Percentiles rank a stretch among this genome's conserved stretches.
Evolutionary conservation across 495 filamentous ascomycete genomes (phyloP).

Genomic region (Xylona heveae): DNA sequence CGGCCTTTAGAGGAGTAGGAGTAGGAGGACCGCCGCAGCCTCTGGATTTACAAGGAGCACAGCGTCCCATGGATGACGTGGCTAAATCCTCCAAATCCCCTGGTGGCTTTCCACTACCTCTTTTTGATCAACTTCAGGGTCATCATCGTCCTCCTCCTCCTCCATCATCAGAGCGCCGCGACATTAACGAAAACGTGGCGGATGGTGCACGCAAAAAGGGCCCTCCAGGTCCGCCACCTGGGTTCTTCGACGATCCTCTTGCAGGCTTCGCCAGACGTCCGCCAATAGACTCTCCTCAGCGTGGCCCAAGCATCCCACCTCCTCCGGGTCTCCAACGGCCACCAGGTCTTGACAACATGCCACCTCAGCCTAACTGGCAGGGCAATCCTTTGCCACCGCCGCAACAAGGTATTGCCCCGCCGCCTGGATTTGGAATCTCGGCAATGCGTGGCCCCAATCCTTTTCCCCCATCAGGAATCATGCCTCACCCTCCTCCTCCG

Average conservation of each 20-base stretch:
- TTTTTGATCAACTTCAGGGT: no score
- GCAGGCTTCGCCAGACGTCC: not conserved
- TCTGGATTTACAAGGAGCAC: not conserved
- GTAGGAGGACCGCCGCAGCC: not conserved
- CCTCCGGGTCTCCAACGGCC: conserved; percentile 1
- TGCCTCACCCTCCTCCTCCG: conserved; percentile 2
- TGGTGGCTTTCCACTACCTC: not conserved
- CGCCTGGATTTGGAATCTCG: no score
- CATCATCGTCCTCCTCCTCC: no score
- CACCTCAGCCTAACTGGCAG: conserved; percentile 2
- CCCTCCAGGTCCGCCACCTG: not conserved
- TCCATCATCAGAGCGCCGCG: no score
- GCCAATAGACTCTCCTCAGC: not conserved
- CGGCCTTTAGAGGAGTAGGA: no score
- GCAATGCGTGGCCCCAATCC: no score
- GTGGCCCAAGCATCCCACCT: not conserved
- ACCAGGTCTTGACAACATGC: conserved; percentile 5
- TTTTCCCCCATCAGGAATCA: not conserved
- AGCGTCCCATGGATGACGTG: not conserved
- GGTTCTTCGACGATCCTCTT: not conserved
- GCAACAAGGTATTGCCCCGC: conserved; percentile 4
- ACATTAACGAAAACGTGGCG: no score
- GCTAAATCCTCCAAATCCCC: not conserved
- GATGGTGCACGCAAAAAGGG: no score
- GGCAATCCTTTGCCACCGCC: conserved; percentile 2